phyloP scores from a whole-genome alignment of 257 asterid genomes.

The Nicotiana tomentosiformis region DNA sequence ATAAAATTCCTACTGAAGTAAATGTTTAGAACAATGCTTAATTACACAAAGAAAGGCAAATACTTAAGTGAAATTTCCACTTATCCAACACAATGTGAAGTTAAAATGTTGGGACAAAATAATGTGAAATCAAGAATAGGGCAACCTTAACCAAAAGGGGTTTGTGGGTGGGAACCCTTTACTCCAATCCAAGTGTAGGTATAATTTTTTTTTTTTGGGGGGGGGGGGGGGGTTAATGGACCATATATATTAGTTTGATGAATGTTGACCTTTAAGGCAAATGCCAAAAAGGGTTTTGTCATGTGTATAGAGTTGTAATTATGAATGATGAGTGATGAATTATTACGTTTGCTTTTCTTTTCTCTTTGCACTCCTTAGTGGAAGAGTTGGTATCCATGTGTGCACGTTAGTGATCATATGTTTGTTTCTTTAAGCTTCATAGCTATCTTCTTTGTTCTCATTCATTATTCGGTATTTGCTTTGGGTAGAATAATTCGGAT shows the following conservation, averaged over 20 bases:
- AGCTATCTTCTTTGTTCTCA: not conserved
- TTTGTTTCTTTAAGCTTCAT: not conserved
- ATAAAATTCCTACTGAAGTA: too few species aligned
- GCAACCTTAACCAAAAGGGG: not conserved
- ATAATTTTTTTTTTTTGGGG: not conserved
- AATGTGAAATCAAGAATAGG: not conserved
- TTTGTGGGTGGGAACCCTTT: not conserved
- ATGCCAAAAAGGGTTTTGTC: constrained; percentile 20
- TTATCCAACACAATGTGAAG: not conserved
- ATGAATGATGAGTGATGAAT: constrained; percentile 17
- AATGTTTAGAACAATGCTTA: not conserved
- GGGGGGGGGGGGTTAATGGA: not conserved
- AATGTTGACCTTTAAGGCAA: constrained; percentile 26
- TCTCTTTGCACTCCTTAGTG: not conserved
- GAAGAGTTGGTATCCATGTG: constrained; percentile 24
- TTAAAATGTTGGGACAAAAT: not conserved
- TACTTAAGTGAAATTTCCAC: not conserved
- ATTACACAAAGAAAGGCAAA: not conserved
- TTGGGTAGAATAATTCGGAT: accelerated
- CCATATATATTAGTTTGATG: constrained; percentile 6
- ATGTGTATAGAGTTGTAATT: constrained; percentile 19
- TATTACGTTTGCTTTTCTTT: not conserved
- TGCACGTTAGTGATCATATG: constrained; percentile 13
- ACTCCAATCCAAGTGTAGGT: not conserved
- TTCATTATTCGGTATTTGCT: too few species aligned